A percentile compares a stretch with the other conserved stretches of the same genome.
phyloP scores from a whole-genome alignment of 2,329 filamentous ascomycete species.

The Fusarium circinatum region DNA sequence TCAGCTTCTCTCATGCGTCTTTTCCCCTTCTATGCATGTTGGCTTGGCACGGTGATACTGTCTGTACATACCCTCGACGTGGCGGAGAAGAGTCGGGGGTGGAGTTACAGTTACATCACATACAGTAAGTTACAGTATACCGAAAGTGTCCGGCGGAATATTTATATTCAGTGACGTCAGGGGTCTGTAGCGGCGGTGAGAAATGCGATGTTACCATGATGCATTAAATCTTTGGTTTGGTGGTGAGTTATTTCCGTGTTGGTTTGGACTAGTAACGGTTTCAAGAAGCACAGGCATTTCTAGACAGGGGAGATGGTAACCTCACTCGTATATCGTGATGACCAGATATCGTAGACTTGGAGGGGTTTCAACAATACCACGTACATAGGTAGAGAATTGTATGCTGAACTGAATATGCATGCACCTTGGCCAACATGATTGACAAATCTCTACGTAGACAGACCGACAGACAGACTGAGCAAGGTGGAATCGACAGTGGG shows the following conservation, averaged over 20 bases:
- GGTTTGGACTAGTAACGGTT: background rate
- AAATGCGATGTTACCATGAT: background rate
- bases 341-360: background rate
- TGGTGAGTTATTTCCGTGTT: conserved; percentile 11
- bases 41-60: background rate
- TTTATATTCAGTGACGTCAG: conserved; percentile 11
- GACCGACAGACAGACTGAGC: background rate
- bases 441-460: background rate
- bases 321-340: background rate
- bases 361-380: background rate
- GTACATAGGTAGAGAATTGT: background rate
- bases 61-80: too few relatives aligned
- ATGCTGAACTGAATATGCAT: background rate
- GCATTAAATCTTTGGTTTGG: background rate
- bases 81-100: background rate
- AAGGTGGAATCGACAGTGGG: conserved; percentile 5
- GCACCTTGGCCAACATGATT: background rate
- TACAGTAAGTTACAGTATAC: background rate
- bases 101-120: background rate
- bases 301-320: background rate
- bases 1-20: conserved; percentile 7
- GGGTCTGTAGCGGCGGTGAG: conserved; percentile 13
- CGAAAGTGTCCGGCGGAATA: background rate
- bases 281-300: background rate
- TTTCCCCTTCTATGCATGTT: conserved; percentile 8